phyloP scores from a whole-genome alignment of 2,329 filamentous ascomycete genomes.

The Neodidymelliopsis sp. region DNA sequence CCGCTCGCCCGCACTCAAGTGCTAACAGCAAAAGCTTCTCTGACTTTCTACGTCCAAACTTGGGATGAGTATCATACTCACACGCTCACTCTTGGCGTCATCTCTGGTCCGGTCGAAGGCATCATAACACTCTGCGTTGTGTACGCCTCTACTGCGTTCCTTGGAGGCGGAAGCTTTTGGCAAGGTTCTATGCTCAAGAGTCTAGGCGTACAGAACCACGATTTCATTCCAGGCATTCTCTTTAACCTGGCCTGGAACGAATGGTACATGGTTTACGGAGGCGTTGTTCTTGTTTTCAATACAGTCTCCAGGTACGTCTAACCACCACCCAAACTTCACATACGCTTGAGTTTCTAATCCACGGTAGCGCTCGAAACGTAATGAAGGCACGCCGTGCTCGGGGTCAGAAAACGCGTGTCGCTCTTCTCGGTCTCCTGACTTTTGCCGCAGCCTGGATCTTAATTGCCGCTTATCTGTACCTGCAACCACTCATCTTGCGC shows the following conservation, averaged over 20 bases:
- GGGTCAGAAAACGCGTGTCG: constrained; percentile 73
- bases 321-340: neutral
- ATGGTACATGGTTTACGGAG: constrained; percentile 91
- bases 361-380: constrained; percentile 75
- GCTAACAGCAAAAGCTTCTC: constrained; percentile 64
- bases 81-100: constrained; percentile 86
- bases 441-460: constrained; percentile 81
- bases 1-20: neutral
- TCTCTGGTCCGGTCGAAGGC: constrained; percentile 95
- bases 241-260: constrained; percentile 88
- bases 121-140: constrained; percentile 83
- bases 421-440: constrained; percentile 83
- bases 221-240: constrained; percentile 71
- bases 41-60: constrained; percentile 98
- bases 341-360: constrained; percentile 18
- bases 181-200: constrained; percentile 79
- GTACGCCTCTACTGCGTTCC: constrained; percentile 81
- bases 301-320: constrained; percentile 69
- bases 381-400: constrained; percentile 79
- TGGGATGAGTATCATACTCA: constrained; percentile 99
- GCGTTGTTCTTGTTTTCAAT: constrained; percentile 82
- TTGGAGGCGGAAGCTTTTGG: constrained; percentile 94
- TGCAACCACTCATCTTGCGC: constrained; percentile 84
- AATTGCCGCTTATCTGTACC: constrained; percentile 78
- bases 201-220: constrained; percentile 69